Evolutionary conservation across 148 eudicot species (phyloP).

Genomic region (Fagopyrum tataricum): DNA sequence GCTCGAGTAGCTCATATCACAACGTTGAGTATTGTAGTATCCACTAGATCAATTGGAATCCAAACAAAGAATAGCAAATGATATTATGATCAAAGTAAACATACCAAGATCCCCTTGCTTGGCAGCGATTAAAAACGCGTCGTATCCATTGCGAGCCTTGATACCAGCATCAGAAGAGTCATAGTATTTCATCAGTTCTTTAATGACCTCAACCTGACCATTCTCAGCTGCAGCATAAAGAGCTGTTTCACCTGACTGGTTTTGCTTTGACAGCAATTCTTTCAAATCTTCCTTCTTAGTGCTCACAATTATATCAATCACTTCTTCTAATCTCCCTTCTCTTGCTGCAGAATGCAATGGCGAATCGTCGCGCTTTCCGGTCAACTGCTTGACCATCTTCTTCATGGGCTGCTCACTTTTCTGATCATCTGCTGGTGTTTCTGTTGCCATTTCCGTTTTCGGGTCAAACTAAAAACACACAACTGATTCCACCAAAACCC

Average conservation of each 20-base stretch:
- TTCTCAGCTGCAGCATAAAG: slow-evolving; percentile 50
- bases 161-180: slow-evolving; percentile 35
- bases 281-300: slow-evolving; percentile 26
- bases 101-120: slow-evolving; percentile 47
- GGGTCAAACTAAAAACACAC: no score
- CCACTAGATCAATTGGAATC: background rate
- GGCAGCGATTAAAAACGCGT: slow-evolving; percentile 54
- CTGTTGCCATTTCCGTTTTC: background rate
- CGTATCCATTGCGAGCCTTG: slow-evolving; percentile 39
- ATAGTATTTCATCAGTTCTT: slow-evolving; percentile 31
- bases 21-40: background rate
- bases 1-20: no score
- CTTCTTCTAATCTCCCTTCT: slow-evolving; percentile 30
- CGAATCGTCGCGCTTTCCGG: slow-evolving; percentile 40
- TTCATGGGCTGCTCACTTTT: background rate
- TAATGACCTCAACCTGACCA: slow-evolving; percentile 36
- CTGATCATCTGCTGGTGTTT: background rate
- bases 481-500: background rate
- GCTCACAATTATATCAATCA: slow-evolving; percentile 21
- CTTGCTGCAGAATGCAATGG: slow-evolving; percentile 39
- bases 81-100: background rate
- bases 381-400: slow-evolving; percentile 40
- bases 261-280: slow-evolving; percentile 35
- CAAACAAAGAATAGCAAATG: background rate
- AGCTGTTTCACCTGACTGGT: slow-evolving; percentile 47